Conservation (phyloP, 2,329 filamentous ascomycete species). For the Verticillium nonalfalfae region DNA sequence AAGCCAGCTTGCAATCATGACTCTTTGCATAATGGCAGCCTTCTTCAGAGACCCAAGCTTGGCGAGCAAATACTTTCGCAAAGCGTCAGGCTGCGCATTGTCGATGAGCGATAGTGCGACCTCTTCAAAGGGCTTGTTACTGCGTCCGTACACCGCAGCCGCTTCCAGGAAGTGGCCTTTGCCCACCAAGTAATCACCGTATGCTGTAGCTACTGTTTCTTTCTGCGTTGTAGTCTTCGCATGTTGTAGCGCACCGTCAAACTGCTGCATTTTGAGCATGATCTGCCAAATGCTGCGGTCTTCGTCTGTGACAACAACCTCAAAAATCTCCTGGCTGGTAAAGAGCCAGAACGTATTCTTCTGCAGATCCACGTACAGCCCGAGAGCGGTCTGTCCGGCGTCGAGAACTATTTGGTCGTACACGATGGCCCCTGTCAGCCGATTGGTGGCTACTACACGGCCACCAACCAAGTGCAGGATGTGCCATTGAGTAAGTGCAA, state of each 20-base stretch:
- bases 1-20: slow-evolving; percentile 94
- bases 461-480: slow-evolving; percentile 78
- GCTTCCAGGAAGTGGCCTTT: slow-evolving; percentile 82
- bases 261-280: slow-evolving; percentile 79
- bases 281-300: slow-evolving; percentile 93
- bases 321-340: slow-evolving; percentile 84
- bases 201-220: slow-evolving; percentile 86
- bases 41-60: slow-evolving; percentile 81
- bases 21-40: slow-evolving; percentile 80
- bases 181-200: slow-evolving; percentile 78
- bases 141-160: slow-evolving; percentile 85
- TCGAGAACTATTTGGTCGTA: slow-evolving; percentile 86
- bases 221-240: slow-evolving; percentile 75
- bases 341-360: slow-evolving; percentile 99
- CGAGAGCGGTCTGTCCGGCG: slow-evolving; percentile 71
- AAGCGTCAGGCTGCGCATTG: slow-evolving; percentile 79
- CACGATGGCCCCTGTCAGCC: slow-evolving; percentile 76
- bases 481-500: slow-evolving; percentile 91
- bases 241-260: slow-evolving; percentile 81
- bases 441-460: slow-evolving; percentile 77
- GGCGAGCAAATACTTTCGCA: slow-evolving; percentile 82
- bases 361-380: slow-evolving; percentile 80
- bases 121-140: slow-evolving; percentile 95
- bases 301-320: slow-evolving; percentile 86
- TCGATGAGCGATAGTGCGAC: slow-evolving; percentile 90